A percentile compares a stretch with the other conserved stretches of the same genome.
These are phyloP conservation scores for Arthrobotrys iridis DNA, from an alignment of 2,329 filamentous ascomycete species.

Conservation along the genomic window DNA sequence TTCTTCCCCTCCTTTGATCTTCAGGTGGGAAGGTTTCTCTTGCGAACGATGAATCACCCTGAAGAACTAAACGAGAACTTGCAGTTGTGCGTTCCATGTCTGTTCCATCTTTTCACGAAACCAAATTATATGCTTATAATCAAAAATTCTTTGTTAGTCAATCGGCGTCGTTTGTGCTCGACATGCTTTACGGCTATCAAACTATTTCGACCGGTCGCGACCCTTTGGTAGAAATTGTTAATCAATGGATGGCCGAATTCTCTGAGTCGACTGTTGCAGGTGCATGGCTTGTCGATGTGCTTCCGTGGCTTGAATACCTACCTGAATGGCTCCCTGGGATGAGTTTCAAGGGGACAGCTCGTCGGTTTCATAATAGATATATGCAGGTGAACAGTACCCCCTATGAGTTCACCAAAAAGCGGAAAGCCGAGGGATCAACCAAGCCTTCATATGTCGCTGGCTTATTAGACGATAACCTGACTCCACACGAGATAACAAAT, in stretches of 20 bases:
- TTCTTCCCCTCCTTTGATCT: conserved; percentile 59
- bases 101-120: conserved; percentile 51
- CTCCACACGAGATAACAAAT: conserved; percentile 61
- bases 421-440: conserved; percentile 60
- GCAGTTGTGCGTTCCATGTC: conserved; percentile 57
- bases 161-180: conserved; percentile 62
- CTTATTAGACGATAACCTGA: conserved; percentile 63
- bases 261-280: conserved; percentile 61
- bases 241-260: conserved; percentile 59
- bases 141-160: conserved; percentile 62
- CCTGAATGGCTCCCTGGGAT: conserved; percentile 58
- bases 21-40: conserved; percentile 59
- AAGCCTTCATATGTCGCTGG: conserved; percentile 61
- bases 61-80: not conserved
- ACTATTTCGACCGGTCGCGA: conserved; percentile 60
- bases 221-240: conserved; percentile 58
- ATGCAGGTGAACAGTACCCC: conserved; percentile 54
- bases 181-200: conserved; percentile 62
- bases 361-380: conserved; percentile 24
- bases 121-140: conserved; percentile 58
- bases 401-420: conserved; percentile 61
- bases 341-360: conserved; percentile 56
- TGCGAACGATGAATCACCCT: not conserved
- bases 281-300: conserved; percentile 60
- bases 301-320: conserved; percentile 59